These are phyloP conservation scores for Teratosphaeria nubilosa DNA, from an alignment of 2,329 filamentous ascomycete genomes.

Conservation along the genomic window DNA sequence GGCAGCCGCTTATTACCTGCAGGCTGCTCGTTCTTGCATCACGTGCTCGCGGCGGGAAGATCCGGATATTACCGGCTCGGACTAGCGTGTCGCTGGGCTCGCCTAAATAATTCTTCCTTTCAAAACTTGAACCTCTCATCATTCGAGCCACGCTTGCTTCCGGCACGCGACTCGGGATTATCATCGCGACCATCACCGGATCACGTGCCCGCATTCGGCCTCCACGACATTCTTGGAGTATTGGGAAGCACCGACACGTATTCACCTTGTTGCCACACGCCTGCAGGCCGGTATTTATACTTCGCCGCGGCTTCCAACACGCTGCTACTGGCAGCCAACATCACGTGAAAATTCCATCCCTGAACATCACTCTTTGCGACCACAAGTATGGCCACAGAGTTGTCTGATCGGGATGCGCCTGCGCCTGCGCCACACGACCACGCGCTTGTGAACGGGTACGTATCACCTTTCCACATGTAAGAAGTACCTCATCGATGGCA, in stretches of 20 bases:
- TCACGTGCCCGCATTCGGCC: neutral
- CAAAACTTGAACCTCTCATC: conserved; percentile 1
- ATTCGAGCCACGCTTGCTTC: neutral
- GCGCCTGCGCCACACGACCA: conserved; percentile 2
- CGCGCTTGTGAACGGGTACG: conserved; percentile 6
- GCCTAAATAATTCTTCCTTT: conserved; percentile 4
- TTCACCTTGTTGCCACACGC: neutral
- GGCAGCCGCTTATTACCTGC: conserved; percentile 2
- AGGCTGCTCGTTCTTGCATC: neutral
- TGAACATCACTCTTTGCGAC: neutral
- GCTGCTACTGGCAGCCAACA: neutral
- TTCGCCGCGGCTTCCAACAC: neutral
- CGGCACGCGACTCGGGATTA: neutral
- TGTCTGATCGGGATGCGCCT: conserved; percentile 3
- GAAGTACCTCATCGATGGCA: neutral
- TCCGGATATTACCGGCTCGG: neutral
- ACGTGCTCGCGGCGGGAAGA: neutral
- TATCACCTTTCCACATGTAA: neutral
- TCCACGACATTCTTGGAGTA: neutral
- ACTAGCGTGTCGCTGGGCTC: neutral
- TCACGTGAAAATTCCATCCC: neutral
- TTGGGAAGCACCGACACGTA: neutral
- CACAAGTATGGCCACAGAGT: conserved; percentile 9
- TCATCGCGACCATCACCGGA: neutral
- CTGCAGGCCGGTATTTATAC: neutral